Evolutionary conservation across 2,329 filamentous ascomycete genomes (phyloP), one percentile per base, ranked within the genome.

Genomic region (Bertia moriformis): DNA sequence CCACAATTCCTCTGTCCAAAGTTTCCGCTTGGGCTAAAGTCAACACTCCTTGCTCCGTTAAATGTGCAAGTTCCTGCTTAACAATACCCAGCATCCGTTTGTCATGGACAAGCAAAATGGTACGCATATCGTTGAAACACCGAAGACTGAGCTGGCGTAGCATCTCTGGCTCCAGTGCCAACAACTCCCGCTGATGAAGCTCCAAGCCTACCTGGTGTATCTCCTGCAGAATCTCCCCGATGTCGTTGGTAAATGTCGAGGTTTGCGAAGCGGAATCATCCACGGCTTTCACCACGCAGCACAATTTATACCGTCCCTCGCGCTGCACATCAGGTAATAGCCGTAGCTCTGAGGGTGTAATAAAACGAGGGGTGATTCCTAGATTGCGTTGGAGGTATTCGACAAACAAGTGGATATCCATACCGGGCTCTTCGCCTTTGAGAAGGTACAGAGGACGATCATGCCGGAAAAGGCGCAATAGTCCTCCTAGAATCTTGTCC

Each of bases 1-100:
- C 54, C 3, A 49, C 50, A 3, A 63, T 40, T 1, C 55, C 53
- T 2, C 40, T 39, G 18, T 49, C 42, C 5, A 60, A 43, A 5
- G 39, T 40, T 2, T 39, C 27, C 1, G 46, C 55, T 40, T 62
- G 55, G 0, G 12, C 38, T 1, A 41, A 13, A 0, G 49, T 57
- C 4, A 62, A 39, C 1, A 54, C 50, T 1, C 40, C 15, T 1
- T 48, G 47, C 1, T 20, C 40, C 3, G 55, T 41, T 4, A 63
- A 39, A 0, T 33, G n/a, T 3, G 43, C 39, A 0, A 59, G 41
- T 39, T 63, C 58, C 38, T 59, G 52, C 22, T 45, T 51, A 3
- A 63, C 43, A 10, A 63, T 51, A 5, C 58, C 58, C 1, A 63
- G 45, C 56, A 63, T 61, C 2, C 61, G 54, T 42, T 64, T 63